These are phyloP conservation scores for Candida nemodendra DNA, from an alignment of 805 yeast species.

Conservation along the genomic window DNA sequence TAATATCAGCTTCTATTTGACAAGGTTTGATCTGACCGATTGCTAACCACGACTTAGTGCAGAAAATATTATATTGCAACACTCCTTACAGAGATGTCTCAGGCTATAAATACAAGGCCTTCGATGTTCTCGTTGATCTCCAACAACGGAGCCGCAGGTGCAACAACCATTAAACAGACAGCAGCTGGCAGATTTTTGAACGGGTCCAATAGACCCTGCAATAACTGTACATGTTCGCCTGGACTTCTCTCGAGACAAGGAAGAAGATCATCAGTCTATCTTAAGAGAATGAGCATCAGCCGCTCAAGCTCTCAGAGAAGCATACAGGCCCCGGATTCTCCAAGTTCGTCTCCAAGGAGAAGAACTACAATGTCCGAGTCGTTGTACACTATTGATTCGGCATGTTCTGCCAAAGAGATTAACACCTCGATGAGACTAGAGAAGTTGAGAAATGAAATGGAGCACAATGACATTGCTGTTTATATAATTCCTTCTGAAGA, in stretches of 20 bases:
- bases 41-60: too few species aligned
- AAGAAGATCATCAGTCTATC: conserved; percentile 52
- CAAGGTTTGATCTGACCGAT: too few species aligned
- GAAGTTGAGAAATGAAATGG: conserved; percentile 64
- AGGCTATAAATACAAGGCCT: conserved; percentile 35
- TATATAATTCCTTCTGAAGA: conserved; percentile 65
- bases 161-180: conserved; percentile 29
- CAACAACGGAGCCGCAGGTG: conserved; percentile 30
- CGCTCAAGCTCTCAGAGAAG: conserved; percentile 18
- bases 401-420: conserved; percentile 39
- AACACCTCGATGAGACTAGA: conserved; percentile 61
- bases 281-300: conserved; percentile 30
- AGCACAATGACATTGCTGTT: conserved; percentile 54
- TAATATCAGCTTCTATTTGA: too few species aligned
- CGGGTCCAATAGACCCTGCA: conserved; percentile 48
- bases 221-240: conserved; percentile 82
- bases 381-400: conserved; percentile 25
- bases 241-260: conserved; percentile 70
- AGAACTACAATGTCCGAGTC: conserved; percentile 19
- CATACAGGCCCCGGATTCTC: conserved; percentile 32
- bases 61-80: too few species aligned
- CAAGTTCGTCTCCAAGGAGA: conserved; percentile 35
- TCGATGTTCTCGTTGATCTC: conserved; percentile 44
- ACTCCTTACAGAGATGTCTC: conserved; percentile 20
- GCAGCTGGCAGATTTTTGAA: conserved; percentile 18